phyloP scores from a whole-genome alignment of 306 rosid species.

The Luffa aegyptiaca region DNA sequence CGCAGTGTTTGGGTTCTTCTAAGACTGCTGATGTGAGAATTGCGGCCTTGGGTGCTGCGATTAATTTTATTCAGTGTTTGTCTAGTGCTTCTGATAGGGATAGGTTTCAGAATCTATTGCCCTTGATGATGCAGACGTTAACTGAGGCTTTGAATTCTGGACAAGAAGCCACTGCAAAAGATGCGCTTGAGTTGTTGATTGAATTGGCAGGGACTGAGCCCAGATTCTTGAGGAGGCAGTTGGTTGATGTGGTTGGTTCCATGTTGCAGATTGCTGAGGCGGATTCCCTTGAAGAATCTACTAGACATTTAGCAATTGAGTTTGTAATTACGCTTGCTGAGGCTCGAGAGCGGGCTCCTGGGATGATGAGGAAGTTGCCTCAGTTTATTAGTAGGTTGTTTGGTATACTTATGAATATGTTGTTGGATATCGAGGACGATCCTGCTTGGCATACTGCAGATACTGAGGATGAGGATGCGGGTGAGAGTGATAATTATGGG shows the following conservation, averaged over 20 bases:
- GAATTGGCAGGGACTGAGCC: constrained; percentile 94
- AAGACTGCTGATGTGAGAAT: constrained; percentile 59
- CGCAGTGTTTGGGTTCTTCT: constrained; percentile 46
- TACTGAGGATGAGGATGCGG: constrained; percentile 83
- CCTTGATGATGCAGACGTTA: constrained; percentile 86
- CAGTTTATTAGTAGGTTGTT: constrained; percentile 84
- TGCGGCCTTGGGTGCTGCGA: constrained; percentile 83
- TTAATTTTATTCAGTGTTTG: constrained; percentile 84
- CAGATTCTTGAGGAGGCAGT: constrained; percentile 73
- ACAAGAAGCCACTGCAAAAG: constrained; percentile 88
- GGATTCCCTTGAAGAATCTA: constrained; percentile 74
- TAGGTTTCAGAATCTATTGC: constrained; percentile 80
- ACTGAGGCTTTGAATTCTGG: constrained; percentile 81
- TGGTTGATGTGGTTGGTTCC: constrained; percentile 79
- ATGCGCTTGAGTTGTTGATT: constrained; percentile 80
- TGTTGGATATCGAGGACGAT: constrained; percentile 79
- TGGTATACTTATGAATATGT: constrained; percentile 79
- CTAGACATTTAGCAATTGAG: constrained; percentile 85
- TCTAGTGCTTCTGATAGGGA: constrained; percentile 69
- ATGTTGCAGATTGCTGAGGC: constrained; percentile 96
- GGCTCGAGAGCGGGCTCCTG: constrained; percentile 93
- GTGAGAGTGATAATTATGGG: constrained; percentile 74
- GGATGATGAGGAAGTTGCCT: constrained; percentile 96
- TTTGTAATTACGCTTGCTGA: constrained; percentile 86
- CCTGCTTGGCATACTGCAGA: constrained; percentile 86